Evolutionary conservation across 2,329 filamentous ascomycete species (phyloP), one percentile per base, ranked within the genome.

Genomic region (Pseudogymnoascus sp.): DNA sequence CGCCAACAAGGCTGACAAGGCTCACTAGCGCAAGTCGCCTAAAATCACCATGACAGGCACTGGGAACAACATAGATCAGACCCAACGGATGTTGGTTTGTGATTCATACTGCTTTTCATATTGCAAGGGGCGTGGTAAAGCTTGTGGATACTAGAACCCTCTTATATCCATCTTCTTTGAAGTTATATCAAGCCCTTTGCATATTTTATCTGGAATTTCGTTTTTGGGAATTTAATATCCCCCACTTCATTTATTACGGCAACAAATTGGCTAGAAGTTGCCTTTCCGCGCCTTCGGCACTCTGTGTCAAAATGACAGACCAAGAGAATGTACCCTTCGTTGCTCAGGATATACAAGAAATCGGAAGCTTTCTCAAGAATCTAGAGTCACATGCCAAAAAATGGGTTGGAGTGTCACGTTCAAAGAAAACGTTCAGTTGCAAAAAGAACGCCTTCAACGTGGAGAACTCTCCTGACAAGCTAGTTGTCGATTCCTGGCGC

Each of bases 401-500:
- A 57, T 57, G 51, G 51, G 16, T 57, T 19, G 80, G 79, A 16
- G 77, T 79, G 51, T 84, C 86, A 71, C 76, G 78, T 66, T 82
- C 84, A 65, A 87, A 84, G 67, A 82, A 80, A 41, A 79, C 79
- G 2, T 90, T 92, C 74, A 87, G 84, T 16, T 89, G 89, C 78
- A 95, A 89, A 76, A 96, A 92, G 79, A 86, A 84, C n/a, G 89
- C 84, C 3, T 99, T 91, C 73, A 71, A 80, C 1, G 84, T 98
- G 19, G 77, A 79, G 45, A 77, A 78, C 14, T 90, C 87, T 5
- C 80, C 83, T 21, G 80, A 86, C 65, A 80, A 84, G 25, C 84
- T 91, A 68, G 80, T 79, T 5, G 90, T 98, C 64, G 86, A 95
- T 73, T 97, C 93, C 2, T 99, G 95, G 95, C 88, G 89, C 69